Conservation (phyloP, 495 filamentous ascomycete genomes). For the Tuber melanosporum region DNA sequence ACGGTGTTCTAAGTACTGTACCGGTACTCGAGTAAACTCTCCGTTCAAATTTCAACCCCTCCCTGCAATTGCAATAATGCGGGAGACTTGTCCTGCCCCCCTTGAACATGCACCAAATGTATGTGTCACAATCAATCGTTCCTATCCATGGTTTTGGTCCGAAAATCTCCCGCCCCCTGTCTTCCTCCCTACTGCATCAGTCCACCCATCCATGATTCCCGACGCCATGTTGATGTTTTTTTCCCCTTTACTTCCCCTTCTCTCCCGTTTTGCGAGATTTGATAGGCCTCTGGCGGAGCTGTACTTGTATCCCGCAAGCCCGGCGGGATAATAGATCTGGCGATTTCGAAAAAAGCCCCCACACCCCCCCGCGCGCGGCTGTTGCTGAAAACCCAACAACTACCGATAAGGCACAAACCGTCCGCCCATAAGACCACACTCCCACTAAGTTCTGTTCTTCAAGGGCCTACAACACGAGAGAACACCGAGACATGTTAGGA, state of each 20-base stretch:
- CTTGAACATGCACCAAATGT: not conserved
- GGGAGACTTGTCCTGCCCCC: not conserved
- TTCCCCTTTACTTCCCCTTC: not conserved
- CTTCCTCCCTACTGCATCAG: slow-evolving; percentile 6
- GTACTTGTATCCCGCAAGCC: not conserved
- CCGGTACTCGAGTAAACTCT: not conserved
- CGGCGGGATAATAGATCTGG: not conserved
- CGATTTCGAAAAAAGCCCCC: not conserved
- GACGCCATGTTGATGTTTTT: not conserved
- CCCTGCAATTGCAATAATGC: not conserved
- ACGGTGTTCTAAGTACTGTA: not conserved
- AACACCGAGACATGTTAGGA: not conserved
- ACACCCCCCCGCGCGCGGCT: not conserved
- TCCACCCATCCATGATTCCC: slow-evolving; percentile 10
- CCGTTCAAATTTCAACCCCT: not conserved
- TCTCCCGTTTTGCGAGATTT: not conserved
- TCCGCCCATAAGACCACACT: not conserved
- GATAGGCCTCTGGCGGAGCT: not conserved
- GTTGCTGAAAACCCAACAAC: not conserved
- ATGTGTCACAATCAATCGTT: slow-evolving; percentile 9
- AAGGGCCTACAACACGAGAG: not conserved
- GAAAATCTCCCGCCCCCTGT: slow-evolving; percentile 32
- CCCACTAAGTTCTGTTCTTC: not conserved
- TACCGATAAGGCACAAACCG: not conserved
- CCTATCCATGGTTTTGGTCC: slow-evolving; percentile 27